Base-by-base conservation (phyloP, 139 green algal genomes). In the Raphidocelis subcapitata region DNA sequence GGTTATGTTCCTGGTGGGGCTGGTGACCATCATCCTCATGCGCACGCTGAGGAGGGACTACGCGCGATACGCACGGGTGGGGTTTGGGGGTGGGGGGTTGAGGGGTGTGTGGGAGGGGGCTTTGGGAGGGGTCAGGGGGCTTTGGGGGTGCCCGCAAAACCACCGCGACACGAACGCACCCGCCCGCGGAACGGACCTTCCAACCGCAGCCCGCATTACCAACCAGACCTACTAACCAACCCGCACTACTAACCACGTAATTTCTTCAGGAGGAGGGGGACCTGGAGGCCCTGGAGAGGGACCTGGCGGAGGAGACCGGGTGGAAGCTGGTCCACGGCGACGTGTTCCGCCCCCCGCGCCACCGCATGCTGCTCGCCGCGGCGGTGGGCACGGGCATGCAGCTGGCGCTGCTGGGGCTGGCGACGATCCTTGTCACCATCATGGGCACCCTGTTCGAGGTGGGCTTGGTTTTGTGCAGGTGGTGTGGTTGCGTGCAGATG, bases 261-360 rank as follows among this genome's bases (percentile, higher is more conserved):
- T 55, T 55, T 55, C 47, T 55, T 55, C 20, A 76, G 61, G 69
- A 95, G 57, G 88, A 91, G 37, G 91, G 94, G 52, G 94, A 98
- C 77, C 65, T 96, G 28, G 94, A 98, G 72, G 81, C 79, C 21
- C 81, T 98, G 76, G 91, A 95, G 74, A 79, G 88, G 0, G 94
- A 98, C 81, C 69, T 93, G 26, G 72, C 77, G 23, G 94, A 99
- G 79, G 95, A 99, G 83, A 91, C 77, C n/a, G 95, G 95, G 20
- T 99, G 95, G 95, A 98, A 99, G 86, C 81, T 98, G 73, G 91
- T 99, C 67, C 94, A 99, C 74, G 95, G 95, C 3, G 95, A 99
- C 65, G 95, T 99, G 47, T 99, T 99, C 85, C 86, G 95, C 3
- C 82, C 94, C 26, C 91, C 95, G 0, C 72, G 59, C 1, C 55